phyloP scores from a whole-genome alignment of 148 eudicot genomes.

The Gaultheria prostrata region DNA sequence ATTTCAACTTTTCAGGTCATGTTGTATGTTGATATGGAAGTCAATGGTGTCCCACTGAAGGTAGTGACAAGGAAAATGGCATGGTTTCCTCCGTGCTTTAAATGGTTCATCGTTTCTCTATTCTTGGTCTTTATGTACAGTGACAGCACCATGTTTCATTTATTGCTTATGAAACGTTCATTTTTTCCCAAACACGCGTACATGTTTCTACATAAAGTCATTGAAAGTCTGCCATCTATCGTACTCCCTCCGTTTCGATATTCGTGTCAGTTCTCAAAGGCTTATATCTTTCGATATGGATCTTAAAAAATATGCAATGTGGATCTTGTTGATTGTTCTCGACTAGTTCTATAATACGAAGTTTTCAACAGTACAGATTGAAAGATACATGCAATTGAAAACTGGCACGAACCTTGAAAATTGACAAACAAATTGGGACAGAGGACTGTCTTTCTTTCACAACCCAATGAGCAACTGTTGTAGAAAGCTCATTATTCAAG shows the following conservation, averaged over 20 bases:
- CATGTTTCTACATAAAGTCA: background rate
- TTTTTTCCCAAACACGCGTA: background rate
- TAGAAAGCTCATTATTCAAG: background rate
- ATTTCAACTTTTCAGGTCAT: conserved; percentile 58
- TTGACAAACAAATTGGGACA: no score
- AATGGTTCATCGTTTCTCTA: background rate
- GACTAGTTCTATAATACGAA: no score
- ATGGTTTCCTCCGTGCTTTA: conserved; percentile 1
- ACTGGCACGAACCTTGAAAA: no score
- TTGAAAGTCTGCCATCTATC: background rate
- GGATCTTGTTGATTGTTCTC: no score
- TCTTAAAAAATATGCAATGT: no score
- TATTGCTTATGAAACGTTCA: background rate
- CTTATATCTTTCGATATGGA: no score
- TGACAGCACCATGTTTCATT: background rate
- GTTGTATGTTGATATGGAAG: conserved; percentile 99
- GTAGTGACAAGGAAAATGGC: conserved; percentile 33
- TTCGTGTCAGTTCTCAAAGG: no score
- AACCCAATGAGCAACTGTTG: background rate
- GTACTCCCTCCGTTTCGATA: background rate
- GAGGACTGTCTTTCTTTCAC: background rate
- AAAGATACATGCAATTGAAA: no score
- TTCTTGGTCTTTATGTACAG: background rate
- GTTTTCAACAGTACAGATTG: no score
- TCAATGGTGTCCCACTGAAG: conserved; percentile 97